Base-by-base conservation (phyloP, 306 rosid genomes). In the Ziziphus jujuba region DNA sequence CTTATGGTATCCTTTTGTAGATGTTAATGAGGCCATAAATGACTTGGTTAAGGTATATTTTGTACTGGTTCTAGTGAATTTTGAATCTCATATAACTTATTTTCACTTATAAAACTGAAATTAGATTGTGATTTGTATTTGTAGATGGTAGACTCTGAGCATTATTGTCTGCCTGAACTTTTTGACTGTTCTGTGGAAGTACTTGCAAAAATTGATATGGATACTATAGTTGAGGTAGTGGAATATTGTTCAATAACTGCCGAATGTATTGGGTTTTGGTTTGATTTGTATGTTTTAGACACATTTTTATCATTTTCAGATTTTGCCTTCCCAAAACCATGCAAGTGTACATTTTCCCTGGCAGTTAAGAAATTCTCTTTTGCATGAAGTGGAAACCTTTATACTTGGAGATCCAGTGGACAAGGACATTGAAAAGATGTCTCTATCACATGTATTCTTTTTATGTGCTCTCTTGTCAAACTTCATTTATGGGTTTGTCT, bases 101-200 rank as follows among this genome's bases (percentile, higher is more conserved):
- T 60, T 63, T 67, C 23, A 13, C 1, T 57, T 67, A 59, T 36
- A 49, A 23, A 75, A 59, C 61, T 65, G 63, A 61, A 64, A 67
- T 61, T 72, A 63, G 74, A 76, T 77, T 60, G 50, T 73, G 63
- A n/a, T 10, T 56, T 14, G 15, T 45, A 6, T 36, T 33, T 80
- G 80, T 77, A 92, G 98, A 69, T 66, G 25, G 92, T 85, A 66
- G 91, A 84, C 57, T 69, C 81, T 63, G 87, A 81, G 69, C 80
- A 72, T 17, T 78, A 65, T 63, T 59, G 74, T 79, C 40, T 79
- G 60, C 84, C 72, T 54, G 84, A 76, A 48, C 75, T 82, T 67
- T 82, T 86, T 79, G 97, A 92, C 62, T 84, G 97, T 85, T 84
- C 89, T 63, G 77, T 82, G 61, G 97, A 89, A 74, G 85, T 75